Evolutionary conservation across 106 monocot genomes (phyloP), one percentile per base, ranked within the genome.

Genomic region (Hemerocallis citrina): DNA sequence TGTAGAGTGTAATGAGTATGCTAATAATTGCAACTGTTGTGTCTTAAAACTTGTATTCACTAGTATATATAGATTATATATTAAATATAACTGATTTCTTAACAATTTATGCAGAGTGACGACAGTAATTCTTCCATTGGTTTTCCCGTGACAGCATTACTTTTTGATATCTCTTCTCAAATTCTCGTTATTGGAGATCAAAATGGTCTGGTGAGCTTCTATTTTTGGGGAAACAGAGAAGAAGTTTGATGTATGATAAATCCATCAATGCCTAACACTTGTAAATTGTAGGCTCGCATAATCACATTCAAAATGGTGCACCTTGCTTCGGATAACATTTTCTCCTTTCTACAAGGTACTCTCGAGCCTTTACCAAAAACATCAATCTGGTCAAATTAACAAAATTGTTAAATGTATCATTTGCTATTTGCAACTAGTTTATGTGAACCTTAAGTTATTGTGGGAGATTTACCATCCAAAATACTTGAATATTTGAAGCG

Each of bases 291-390:
- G 92, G 68, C 78, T 71, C 75, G 67, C 37, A 75, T 92, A n/a
- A 64, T 78, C 51, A 70, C 68, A 30, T 88, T 92, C 52, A 83
- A 73, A 57, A 83, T 76, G 55, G 77, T 71, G 12, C 68, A 74
- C 21, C 29, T 54, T 44, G 47, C 72, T 19, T 57, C 77, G 22
- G 83, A 78, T 1, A 81, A 72, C 40, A 70, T 75, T 0, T 75
- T 92, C 61, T 81, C 78, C 54, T 81, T 81, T 78, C 69, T 88
- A 52, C 83, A 92, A 78, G 88, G 92, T 92, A 82, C 16, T 35
- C 23, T 7, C 19, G 23, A 13, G 46, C 28, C 7, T 40, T 37
- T n/a, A 15, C 21, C 37, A 36, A 4, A 54, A n/a, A n/a, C n/a
- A n/a, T n/a, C n/a, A n/a, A n/a, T n/a, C n/a, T n/a, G n/a, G n/a